These are phyloP conservation scores for Yamadazyma sp. DNA, from an alignment of 1,139 yeast species.

Conservation along the genomic window DNA sequence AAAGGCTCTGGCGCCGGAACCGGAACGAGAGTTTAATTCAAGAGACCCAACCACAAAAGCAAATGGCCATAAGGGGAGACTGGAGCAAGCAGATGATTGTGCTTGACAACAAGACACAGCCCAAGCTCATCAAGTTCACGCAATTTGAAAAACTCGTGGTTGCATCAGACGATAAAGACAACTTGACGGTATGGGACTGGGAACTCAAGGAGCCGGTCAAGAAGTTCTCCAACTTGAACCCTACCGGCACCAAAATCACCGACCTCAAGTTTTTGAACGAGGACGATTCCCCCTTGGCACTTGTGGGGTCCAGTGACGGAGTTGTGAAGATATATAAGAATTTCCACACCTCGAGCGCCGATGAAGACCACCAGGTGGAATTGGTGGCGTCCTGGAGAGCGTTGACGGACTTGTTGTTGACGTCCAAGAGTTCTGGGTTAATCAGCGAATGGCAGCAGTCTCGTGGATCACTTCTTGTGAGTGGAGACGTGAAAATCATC, in stretches of 20 bases:
- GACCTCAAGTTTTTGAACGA: slow-evolving; percentile 86
- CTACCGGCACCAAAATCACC: slow-evolving; percentile 84
- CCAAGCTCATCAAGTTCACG: slow-evolving; percentile 74
- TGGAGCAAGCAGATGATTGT: slow-evolving; percentile 72
- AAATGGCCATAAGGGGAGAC: slow-evolving; percentile 76
- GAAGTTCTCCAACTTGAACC: slow-evolving; percentile 80
- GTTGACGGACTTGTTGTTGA: slow-evolving; percentile 74
- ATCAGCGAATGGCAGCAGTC: slow-evolving; percentile 97
- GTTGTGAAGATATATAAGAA: slow-evolving; percentile 81
- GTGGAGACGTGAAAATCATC: slow-evolving; percentile 93
- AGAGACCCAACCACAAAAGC: slow-evolving; percentile 88
- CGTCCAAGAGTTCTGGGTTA: slow-evolving; percentile 82
- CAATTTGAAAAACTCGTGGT: slow-evolving; percentile 88
- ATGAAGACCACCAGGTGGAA: slow-evolving; percentile 41
- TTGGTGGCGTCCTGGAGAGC: slow-evolving; percentile 93
- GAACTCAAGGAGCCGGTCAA: slow-evolving; percentile 53
- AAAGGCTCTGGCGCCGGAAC: slow-evolving; percentile 84
- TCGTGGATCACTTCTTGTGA: slow-evolving; percentile 84
- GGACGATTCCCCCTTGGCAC: slow-evolving; percentile 80
- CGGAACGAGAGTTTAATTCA: slow-evolving; percentile 85
- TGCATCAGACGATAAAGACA: slow-evolving; percentile 83
- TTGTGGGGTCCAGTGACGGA: slow-evolving; percentile 94
- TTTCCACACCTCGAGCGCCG: slow-evolving; percentile 52
- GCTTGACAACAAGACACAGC: slow-evolving; percentile 76
- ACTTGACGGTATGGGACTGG: slow-evolving; percentile 91